These are phyloP conservation scores for Trichomonas gallinae DNA, from an alignment of 208 protist species.

Conservation along the genomic window DNA sequence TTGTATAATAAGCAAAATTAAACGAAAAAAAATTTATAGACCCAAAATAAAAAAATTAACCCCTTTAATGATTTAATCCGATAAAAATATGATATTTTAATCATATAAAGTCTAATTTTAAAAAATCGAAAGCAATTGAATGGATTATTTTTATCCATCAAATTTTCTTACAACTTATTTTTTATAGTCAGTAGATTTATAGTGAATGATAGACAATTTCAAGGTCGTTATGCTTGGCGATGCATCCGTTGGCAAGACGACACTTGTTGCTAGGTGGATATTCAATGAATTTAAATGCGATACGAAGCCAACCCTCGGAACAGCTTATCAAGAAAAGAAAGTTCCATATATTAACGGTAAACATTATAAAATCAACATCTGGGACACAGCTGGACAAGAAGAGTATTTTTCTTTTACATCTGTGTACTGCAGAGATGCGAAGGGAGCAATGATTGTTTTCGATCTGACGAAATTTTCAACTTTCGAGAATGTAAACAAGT, in stretches of 20 bases:
- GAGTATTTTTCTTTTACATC: background rate
- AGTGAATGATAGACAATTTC: too few species aligned
- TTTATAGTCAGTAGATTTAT: too few species aligned
- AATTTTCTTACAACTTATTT: too few species aligned
- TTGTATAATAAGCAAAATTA: too few species aligned
- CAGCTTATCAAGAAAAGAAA: background rate
- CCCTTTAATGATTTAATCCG: too few species aligned
- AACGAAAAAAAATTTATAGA: too few species aligned
- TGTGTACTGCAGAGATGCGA: background rate
- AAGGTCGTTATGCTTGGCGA: background rate
- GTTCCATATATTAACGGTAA: background rate
- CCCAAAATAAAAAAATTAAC: too few species aligned
- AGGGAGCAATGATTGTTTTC: background rate
- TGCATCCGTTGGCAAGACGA: background rate
- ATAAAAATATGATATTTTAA: too few species aligned
- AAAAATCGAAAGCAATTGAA: too few species aligned
- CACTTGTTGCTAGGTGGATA: background rate
- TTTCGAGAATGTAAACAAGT: constrained; percentile 85
- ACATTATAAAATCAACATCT: background rate
- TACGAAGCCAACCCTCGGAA: background rate
- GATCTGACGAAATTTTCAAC: constrained; percentile 87
- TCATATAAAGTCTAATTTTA: too few species aligned
- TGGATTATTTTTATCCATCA: too few species aligned
- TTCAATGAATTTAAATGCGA: background rate
- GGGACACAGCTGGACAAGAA: background rate